These are phyloP conservation scores for Smittium culicis DNA, from an alignment of 371 early-diverging fungal genomes.

Conservation along the genomic window DNA sequence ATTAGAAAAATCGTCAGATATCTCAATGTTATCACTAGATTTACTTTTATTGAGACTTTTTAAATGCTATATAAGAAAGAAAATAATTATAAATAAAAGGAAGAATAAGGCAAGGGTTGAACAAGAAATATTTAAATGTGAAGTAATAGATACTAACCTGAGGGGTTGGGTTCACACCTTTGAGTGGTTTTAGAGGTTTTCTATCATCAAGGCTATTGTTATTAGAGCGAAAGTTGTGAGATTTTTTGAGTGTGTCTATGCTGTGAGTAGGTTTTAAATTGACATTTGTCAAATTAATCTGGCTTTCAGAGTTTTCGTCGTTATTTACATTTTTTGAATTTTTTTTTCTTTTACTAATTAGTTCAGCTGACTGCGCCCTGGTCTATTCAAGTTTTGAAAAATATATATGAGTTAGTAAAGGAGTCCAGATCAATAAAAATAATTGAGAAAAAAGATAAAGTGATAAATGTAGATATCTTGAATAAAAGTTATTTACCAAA, in stretches of 20 bases:
- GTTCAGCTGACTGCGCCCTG: neutral
- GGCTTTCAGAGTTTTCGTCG: neutral
- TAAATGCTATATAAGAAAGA: neutral
- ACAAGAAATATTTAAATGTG: no score
- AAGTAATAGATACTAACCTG: no score
- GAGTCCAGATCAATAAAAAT: no score
- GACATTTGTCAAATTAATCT: no score
- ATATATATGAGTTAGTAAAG: no score
- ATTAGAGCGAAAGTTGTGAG: neutral
- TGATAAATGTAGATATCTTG: neutral
- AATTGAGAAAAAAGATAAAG: neutral
- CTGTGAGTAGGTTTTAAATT: neutral
- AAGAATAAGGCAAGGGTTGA: no score
- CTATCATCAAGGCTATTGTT: neutral
- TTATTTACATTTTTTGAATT: no score
- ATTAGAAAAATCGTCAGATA: neutral
- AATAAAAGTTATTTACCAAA: neutral
- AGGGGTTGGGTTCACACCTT: no score
- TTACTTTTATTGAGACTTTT: neutral
- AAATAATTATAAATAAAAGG: no score
- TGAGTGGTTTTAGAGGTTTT: neutral
- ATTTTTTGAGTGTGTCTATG: neutral
- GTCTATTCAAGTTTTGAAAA: neutral
- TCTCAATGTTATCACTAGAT: neutral
- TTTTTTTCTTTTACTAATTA: neutral